Conservation (phyloP, 2,329 filamentous ascomycete species). For the Beauveria sp. region DNA sequence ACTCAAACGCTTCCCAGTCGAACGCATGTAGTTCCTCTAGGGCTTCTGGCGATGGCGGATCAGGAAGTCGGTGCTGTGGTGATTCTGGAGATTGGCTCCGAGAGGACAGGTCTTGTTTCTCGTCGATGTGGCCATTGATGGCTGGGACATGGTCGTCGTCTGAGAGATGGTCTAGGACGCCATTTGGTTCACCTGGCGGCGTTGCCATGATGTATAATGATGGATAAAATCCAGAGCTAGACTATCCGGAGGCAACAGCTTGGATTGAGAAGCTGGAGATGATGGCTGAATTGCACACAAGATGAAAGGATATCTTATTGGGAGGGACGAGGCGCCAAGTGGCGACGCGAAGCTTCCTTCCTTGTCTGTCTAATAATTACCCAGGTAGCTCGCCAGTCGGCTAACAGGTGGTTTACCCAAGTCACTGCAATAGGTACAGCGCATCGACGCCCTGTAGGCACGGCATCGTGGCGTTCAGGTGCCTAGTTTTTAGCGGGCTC, state of each 20-base stretch:
- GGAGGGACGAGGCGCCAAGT: background rate
- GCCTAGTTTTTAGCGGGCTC: background rate
- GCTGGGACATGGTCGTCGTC: background rate
- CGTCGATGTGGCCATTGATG: conserved; percentile 1
- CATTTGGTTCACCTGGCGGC: conserved; percentile 1
- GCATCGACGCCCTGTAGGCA: background rate
- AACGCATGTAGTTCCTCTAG: conserved; percentile 33
- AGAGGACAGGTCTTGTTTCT: background rate
- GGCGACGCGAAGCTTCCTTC: background rate
- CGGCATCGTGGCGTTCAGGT: background rate
- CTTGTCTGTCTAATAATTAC: too few species aligned
- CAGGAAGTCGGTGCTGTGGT: background rate
- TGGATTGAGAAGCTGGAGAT: background rate
- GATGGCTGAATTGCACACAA: background rate
- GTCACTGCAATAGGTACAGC: background rate
- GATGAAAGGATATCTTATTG: background rate
- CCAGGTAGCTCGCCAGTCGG: background rate
- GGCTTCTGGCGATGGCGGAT: background rate
- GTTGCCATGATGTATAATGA: background rate
- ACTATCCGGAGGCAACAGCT: background rate
- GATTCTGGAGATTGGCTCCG: background rate
- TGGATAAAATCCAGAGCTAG: background rate
- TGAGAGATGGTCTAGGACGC: background rate
- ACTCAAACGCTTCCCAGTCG: conserved; percentile 72
- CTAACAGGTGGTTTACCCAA: background rate